A percentile compares a stretch with the other conserved stretches of the same genome.
Evolutionary conservation across 1,284 basidiomycete genomes (phyloP).

Genomic region (Irpex sp.): DNA sequence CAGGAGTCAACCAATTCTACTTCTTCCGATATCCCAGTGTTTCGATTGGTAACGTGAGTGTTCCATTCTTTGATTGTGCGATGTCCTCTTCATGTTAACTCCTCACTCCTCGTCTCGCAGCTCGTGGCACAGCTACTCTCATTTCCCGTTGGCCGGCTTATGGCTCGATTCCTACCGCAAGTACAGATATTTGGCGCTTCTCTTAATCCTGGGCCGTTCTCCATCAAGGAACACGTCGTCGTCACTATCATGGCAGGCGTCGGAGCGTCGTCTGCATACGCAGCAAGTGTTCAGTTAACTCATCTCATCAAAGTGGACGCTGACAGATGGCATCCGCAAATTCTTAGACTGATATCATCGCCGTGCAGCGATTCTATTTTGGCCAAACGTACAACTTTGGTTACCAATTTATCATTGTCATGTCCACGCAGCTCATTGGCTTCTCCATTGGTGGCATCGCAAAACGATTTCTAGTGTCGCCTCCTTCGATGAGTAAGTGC

Average conservation of each 20-base stretch:
- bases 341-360: constrained; percentile 64
- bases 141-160: constrained; percentile 56
- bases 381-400: constrained; percentile 60
- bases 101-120: constrained; percentile 18
- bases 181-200: constrained; percentile 55
- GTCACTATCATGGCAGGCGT: constrained; percentile 68
- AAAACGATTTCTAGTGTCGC: constrained; percentile 56
- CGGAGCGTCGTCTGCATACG: constrained; percentile 36
- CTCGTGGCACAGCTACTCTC: constrained; percentile 59
- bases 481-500: constrained; percentile 66
- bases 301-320: background rate
- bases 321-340: background rate
- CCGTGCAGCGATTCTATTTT: constrained; percentile 75
- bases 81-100: background rate
- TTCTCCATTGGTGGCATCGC: constrained; percentile 70
- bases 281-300: constrained; percentile 16
- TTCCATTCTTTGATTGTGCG: constrained; percentile 1
- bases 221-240: constrained; percentile 48
- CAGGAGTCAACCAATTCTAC: constrained; percentile 58
- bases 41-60: constrained; percentile 22
- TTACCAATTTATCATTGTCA: constrained; percentile 76
- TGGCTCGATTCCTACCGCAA: constrained; percentile 51
- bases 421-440: constrained; percentile 79
- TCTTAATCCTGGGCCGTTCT: constrained; percentile 62
- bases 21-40: constrained; percentile 63